Evolutionary conservation across 2,329 filamentous ascomycete species (phyloP).

Genomic region (Fusarium tupiense): DNA sequence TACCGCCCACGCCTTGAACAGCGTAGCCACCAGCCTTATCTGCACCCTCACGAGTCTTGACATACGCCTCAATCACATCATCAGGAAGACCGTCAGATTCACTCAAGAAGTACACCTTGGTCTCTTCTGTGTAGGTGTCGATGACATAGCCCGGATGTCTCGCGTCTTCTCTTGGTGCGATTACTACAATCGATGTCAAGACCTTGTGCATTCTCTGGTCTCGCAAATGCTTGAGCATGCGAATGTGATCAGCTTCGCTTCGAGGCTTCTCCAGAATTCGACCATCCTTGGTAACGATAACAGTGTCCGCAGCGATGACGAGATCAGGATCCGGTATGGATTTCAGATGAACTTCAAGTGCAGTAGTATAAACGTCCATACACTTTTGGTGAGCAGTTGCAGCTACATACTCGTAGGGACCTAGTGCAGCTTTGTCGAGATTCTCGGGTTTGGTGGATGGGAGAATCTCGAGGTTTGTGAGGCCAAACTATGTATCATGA

Average conservation of each 20-base stretch:
- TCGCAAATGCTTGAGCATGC: conserved; percentile 83
- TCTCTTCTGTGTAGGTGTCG: conserved; percentile 87
- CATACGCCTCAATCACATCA: conserved; percentile 82
- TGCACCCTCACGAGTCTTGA: conserved; percentile 86
- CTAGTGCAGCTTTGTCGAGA: conserved; percentile 77
- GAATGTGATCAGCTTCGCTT: conserved; percentile 80
- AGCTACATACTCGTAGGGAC: conserved; percentile 90
- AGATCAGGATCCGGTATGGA: conserved; percentile 76
- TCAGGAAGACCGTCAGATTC: conserved; percentile 70
- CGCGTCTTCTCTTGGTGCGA: conserved; percentile 84
- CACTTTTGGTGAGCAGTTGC: conserved; percentile 87
- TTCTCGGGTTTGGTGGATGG: conserved; percentile 88
- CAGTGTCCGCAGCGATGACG: conserved; percentile 89
- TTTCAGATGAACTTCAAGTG: conserved; percentile 54
- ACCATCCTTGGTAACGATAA: conserved; percentile 81
- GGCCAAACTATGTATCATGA: conserved; percentile 69
- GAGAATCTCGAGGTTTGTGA: conserved; percentile 82
- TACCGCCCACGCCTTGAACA: conserved; percentile 86
- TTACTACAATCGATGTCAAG: conserved; percentile 84
- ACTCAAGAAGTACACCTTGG: conserved; percentile 84
- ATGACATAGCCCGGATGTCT: conserved; percentile 86
- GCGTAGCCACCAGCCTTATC: conserved; percentile 98
- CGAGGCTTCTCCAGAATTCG: conserved; percentile 91
- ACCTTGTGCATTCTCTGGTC: conserved; percentile 84
- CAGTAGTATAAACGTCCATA: conserved; percentile 71